Evolutionary conservation across 1,284 basidiomycete genomes (phyloP), one percentile per base, ranked within the genome.

Genomic region (Blastosporella zonata): DNA sequence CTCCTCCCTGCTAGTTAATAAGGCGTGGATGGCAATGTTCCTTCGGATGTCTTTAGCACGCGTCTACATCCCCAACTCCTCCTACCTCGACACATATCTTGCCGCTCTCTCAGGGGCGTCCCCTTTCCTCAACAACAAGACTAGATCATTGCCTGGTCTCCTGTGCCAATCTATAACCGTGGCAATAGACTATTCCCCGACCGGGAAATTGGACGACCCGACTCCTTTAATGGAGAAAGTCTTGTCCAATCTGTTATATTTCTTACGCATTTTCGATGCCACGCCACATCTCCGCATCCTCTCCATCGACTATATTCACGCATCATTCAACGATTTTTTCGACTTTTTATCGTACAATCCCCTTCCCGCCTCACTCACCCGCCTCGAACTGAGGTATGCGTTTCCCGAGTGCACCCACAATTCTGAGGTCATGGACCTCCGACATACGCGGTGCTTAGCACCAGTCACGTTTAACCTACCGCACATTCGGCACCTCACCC

Each of bases 1-100:
- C 7, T 49, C 59, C 23, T 57, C 58, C 0, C 15, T 42, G 18
- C 53, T 58, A 10, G 59, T 61, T 28, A 56, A 54, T 41, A 57
- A 55, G 34, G 52, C 50, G 3, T 61, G 59, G 58, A 53, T 43
- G 20, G 36, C 43, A 0, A 23, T 56, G 18, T 58, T 52, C 35
- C 39, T 53, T n/a, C 45, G 45, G 20, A 37, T 56, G 18, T 53
- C 59, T 2, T 49, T 54, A 3, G 51, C 46, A 22, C 47, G 57
- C 22, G 54, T 60, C 17, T 48, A 55, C 37, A 55, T 62, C 21
- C 53, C 55, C 6, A 51, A 49, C 29, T 10, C 50, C 4, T 49
- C 59, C 8, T 60, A 54, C 27, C 46, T 47, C 31, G 52, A 55
- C 41, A 33, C 46, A 35, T 50, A 48, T 40, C 44, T 47, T 21